phyloP scores from a whole-genome alignment of 164 flowering plant species.

The Nymphaea colorata region DNA sequence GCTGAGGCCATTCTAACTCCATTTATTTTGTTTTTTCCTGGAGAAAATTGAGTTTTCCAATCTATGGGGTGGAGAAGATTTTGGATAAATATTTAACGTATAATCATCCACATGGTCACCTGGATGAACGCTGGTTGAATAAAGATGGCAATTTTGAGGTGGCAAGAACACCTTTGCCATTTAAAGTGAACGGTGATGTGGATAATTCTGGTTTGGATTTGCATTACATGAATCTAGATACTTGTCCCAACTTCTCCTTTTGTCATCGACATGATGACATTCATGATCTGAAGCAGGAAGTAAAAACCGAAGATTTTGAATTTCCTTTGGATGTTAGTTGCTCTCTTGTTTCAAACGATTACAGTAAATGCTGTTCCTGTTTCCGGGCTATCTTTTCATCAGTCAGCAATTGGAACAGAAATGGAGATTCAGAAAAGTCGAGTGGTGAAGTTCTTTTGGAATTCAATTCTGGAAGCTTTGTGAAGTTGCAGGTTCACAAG shows the following conservation, averaged over 20 bases:
- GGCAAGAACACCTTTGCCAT: no score
- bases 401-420: slow-evolving; percentile 6
- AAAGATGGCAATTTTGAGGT: no score
- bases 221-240: no score
- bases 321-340: slow-evolving; percentile 27
- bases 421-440: slow-evolving; percentile 8
- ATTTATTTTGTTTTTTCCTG: slow-evolving; percentile 43
- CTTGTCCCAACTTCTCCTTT: no score
- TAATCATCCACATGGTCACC: no score
- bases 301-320: slow-evolving; percentile 3
- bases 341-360: slow-evolving; percentile 16
- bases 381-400: slow-evolving; percentile 24
- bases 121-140: no score
- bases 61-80: no score
- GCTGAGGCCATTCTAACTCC: slow-evolving; percentile 65
- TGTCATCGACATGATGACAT: no score
- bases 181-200: no score
- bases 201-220: no score
- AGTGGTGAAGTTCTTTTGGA: slow-evolving; percentile 42
- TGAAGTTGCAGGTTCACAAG: slow-evolving; percentile 40
- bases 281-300: neutral
- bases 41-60: slow-evolving; percentile 10
- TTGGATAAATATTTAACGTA: no score
- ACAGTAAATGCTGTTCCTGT: slow-evolving; percentile 8
- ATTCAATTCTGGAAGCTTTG: slow-evolving; percentile 36